A percentile compares a stretch with the other conserved stretches of the same genome.
phyloP scores from a whole-genome alignment of 495 filamentous ascomycete genomes.

The Podospora appendiculata region DNA sequence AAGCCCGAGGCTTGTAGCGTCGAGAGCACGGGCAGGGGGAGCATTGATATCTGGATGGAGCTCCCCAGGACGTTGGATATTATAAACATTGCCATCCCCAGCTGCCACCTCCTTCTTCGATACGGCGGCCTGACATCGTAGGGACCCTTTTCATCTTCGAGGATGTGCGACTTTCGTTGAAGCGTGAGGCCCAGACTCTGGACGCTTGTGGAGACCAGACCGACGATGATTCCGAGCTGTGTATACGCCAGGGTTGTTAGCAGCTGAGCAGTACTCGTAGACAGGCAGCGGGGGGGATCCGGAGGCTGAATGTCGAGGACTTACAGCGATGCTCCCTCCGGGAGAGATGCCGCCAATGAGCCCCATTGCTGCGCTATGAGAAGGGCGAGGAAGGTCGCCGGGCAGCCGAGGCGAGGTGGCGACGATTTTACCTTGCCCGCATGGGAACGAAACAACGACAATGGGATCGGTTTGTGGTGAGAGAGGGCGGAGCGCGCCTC shows the following conservation, averaged over 20 bases:
- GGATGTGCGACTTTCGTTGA: constrained; percentile 95
- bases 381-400: constrained; percentile 12
- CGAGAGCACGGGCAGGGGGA: constrained; percentile 90
- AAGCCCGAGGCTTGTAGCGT: constrained; percentile 93
- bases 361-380: constrained; percentile 46
- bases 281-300: no score
- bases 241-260: background rate
- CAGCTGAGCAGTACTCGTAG: background rate
- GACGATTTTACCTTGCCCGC: constrained; percentile 12
- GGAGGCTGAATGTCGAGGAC: constrained; percentile 20
- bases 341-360: constrained; percentile 78
- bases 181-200: constrained; percentile 96
- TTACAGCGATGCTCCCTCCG: constrained; percentile 76
- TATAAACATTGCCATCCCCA: constrained; percentile 97
- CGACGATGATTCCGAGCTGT: constrained; percentile 87
- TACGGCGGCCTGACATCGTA: constrained; percentile 79
- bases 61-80: constrained; percentile 89
- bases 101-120: constrained; percentile 88
- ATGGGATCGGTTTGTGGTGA: background rate
- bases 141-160: constrained; percentile 88
- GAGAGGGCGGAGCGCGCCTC: no score
- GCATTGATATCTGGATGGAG: constrained; percentile 93
- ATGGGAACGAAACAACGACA: constrained; percentile 10
- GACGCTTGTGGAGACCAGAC: constrained; percentile 83
- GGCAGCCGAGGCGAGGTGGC: constrained; percentile 16